These are phyloP conservation scores for Tothia fuscella DNA, from an alignment of 2,329 filamentous ascomycete genomes.

Conservation along the genomic window DNA sequence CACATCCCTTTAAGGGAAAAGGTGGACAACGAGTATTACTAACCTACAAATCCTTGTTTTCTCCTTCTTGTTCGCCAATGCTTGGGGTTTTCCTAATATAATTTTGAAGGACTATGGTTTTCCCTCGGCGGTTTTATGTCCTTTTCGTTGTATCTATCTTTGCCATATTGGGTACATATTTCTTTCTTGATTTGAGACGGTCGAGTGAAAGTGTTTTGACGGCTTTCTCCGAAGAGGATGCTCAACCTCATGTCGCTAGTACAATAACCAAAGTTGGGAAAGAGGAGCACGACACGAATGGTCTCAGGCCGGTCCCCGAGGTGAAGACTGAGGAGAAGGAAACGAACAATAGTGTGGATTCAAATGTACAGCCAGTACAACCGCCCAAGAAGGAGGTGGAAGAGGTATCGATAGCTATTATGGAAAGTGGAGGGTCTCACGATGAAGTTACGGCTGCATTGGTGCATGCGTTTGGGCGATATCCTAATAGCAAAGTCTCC, in stretches of 20 bases:
- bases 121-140: background rate
- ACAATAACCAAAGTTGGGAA: too few relatives aligned
- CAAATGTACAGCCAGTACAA: background rate
- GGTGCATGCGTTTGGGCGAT: conserved; percentile 18
- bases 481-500: conserved; percentile 14
- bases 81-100: too few relatives aligned
- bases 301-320: background rate
- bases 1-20: too few relatives aligned
- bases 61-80: too few relatives aligned
- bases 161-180: background rate
- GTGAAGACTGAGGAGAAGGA: background rate
- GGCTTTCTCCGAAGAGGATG: too few relatives aligned
- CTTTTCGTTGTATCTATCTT: background rate
- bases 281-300: background rate
- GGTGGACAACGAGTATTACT: too few relatives aligned
- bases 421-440: conserved; percentile 19
- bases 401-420: conserved; percentile 10
- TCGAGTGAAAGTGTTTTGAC: background rate
- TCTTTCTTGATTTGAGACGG: background rate
- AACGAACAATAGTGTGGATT: background rate
- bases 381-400: background rate
- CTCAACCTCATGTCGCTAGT: too few relatives aligned
- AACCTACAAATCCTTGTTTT: too few relatives aligned
- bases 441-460: conserved; percentile 21
- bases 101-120: too few relatives aligned